Evolutionary conservation across 805 yeast genomes (phyloP).

Genomic region (Candida odintsovae): DNA sequence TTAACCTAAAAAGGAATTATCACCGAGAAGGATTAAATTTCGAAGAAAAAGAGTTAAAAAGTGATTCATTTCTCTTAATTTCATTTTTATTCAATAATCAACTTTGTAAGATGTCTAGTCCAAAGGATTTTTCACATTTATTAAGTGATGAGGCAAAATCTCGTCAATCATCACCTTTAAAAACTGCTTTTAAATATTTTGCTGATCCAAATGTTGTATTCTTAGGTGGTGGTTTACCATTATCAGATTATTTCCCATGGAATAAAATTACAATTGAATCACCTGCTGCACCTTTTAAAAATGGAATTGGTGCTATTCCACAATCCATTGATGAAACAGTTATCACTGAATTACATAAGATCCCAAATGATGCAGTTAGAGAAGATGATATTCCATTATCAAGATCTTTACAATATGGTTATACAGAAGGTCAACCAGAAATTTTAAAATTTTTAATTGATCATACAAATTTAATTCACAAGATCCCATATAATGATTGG

Average conservation of each 20-base stretch:
- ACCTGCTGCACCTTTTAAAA: slow-evolving; percentile 73
- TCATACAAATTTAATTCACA: slow-evolving; percentile 56
- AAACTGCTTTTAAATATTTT: slow-evolving; percentile 76
- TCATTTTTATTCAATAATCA: background rate
- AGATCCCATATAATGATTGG: slow-evolving; percentile 60
- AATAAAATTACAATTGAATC: slow-evolving; percentile 63
- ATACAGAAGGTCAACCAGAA: slow-evolving; percentile 75
- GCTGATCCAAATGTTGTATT: slow-evolving; percentile 73
- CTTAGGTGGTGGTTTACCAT: slow-evolving; percentile 94
- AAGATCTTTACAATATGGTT: slow-evolving; percentile 89
- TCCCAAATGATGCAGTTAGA: slow-evolving; percentile 30
- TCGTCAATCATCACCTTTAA: slow-evolving; percentile 75
- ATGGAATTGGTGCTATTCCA: slow-evolving; percentile 69
- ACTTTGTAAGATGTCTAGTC: slow-evolving; percentile 23
- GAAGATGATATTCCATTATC: slow-evolving; percentile 65
- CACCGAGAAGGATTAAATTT: background rate
- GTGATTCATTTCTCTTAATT: background rate
- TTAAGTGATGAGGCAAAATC: slow-evolving; percentile 73
- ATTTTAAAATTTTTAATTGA: slow-evolving; percentile 61
- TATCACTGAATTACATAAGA: slow-evolving; percentile 33
- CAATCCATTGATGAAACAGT: slow-evolving; percentile 30
- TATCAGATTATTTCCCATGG: slow-evolving; percentile 90
- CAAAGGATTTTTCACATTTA: slow-evolving; percentile 72
- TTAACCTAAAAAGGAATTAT: background rate
- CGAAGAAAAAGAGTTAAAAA: background rate